Percentiles rank a stretch among this genome's conserved stretches.
Evolutionary conservation across 2,329 filamentous ascomycete species (phyloP).

Genomic region (Rosellinia necatrix): DNA sequence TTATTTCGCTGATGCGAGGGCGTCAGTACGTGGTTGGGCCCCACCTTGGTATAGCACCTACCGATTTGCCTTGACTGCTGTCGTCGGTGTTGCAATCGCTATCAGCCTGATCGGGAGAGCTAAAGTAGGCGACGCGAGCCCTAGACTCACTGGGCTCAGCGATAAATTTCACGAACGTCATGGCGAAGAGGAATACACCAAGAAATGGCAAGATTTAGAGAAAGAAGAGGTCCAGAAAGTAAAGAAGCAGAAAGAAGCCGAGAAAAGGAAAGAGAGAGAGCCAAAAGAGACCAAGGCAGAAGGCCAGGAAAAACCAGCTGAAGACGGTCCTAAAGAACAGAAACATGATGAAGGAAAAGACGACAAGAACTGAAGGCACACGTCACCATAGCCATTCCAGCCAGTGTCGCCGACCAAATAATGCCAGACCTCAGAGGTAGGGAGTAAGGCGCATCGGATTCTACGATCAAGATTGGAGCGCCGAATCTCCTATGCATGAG

Average conservation of each 20-base stretch:
- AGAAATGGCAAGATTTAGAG: constrained; percentile 51
- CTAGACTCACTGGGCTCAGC: constrained; percentile 44
- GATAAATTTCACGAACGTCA: constrained; percentile 46
- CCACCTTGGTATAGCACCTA: constrained; percentile 87
- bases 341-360: not conserved
- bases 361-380: too few relatives aligned
- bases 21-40: constrained; percentile 74
- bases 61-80: constrained; percentile 88
- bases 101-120: constrained; percentile 81
- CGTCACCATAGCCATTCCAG: too few relatives aligned
- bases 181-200: constrained; percentile 42
- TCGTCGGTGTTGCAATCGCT: constrained; percentile 83
- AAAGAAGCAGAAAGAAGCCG: constrained; percentile 40
- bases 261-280: constrained; percentile 33
- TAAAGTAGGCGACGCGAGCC: constrained; percentile 61
- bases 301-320: not conserved
- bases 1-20: constrained; percentile 82
- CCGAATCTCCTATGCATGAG: too few relatives aligned
- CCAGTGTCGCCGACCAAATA: too few relatives aligned
- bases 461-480: too few relatives aligned
- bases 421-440: too few relatives aligned
- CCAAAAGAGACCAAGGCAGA: constrained; percentile 24
- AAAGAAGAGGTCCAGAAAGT: constrained; percentile 40
- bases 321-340: not conserved
- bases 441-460: too few relatives aligned